Evolutionary conservation across 306 rosid genomes (phyloP), one percentile per base, ranked within the genome.

Genomic region (Styphnolobium japonicum): DNA sequence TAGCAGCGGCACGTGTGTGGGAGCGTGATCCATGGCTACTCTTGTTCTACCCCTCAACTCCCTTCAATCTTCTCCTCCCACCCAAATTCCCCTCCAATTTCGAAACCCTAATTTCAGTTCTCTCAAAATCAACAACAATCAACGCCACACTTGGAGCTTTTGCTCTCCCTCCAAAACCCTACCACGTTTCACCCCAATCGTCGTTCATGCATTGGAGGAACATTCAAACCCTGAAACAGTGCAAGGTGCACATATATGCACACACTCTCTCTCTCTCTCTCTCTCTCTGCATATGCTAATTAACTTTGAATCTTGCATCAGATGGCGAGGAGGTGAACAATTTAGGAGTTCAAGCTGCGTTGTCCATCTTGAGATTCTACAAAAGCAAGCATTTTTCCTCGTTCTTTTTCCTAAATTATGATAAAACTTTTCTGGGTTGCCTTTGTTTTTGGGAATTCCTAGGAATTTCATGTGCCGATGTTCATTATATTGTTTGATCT

Each of bases 331-430:
- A 90, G 67, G 88, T 68, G 40, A 81, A 88, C 75, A 79, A 62
- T 52, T 48, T 89, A 62, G 96, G 98, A 36, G 96, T 94, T 43
- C 77, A 80, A 86, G 88, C 84, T 71, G 97, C 97, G 4, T 46
- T 92, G 15, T 89, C 88, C 14, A 21, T 92, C 68, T 82, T 94
- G 60, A 90, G 71, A 81, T 94, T 94, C 90, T 92, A 94, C 91
- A 92, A 89, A 84, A 88, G 96, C 89, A 70, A 85, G 87, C 46
- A 0, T 46, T 23, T 31, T 22, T 5, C 36, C 22, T 23, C 31
- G 1, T 16, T 43, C 27, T 7, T n/a, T 61, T 29, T 74, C 19
- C 10, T 10, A 7, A 16, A 2, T 73, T 65, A 31, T 63, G 4
- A 39, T 25, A 0, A 37, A 42, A 2, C 0, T 2, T 42, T 42